Base-by-base conservation (phyloP, 352 stramenopile genomes). In the Phytophthora pisi region DNA sequence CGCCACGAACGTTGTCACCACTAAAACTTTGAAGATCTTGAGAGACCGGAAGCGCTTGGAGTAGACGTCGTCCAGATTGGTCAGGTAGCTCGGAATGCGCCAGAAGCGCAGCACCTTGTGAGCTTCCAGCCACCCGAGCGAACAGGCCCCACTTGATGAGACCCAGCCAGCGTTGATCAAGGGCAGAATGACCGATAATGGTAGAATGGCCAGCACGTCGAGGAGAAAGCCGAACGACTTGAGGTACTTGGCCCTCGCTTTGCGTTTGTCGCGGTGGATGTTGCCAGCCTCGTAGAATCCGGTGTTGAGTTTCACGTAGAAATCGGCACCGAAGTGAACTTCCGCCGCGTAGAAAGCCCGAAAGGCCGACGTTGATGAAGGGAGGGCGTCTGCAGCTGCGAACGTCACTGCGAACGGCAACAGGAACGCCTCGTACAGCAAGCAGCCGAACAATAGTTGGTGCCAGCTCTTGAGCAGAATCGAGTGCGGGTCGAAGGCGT, bases 271-370 rank as follows among this genome's bases (percentile, higher is more conserved):
- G 0, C 72, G 74, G 20, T 75, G 63, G 8, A 89, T 75, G 34
- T 88, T 82, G 43, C 81, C 81, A 26, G 77, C 63, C 38, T 88
- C 68, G 57, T 90, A 90, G 60, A 81, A 90, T 15, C 81, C 79
- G 16, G 78, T 90, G 64, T 90, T 74, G 20, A 88, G 66, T 36
- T 86, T 80, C 23, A 90, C 79, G 57, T 82, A 87, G 13, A 88
- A 73, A 52, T 90, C 81, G 16, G 63, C 47, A 38, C 55, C 69
- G 43, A 90, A 90, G 23, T 84, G 51, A 23, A 74, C 9, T 49
- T 90, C 79, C 46, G 74, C 84, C 11, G 66, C 40, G 65, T 88
- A 86, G 24, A 59, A 49, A 0, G 15, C 34, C 5, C 36, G 36
- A 24, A 59, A 59, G 13, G 34, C 36, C 6, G 20, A 16, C 13